These are phyloP conservation scores for Apophysomyces ossiformis DNA, from an alignment of 371 early-diverging fungal genomes.

Conservation along the genomic window DNA sequence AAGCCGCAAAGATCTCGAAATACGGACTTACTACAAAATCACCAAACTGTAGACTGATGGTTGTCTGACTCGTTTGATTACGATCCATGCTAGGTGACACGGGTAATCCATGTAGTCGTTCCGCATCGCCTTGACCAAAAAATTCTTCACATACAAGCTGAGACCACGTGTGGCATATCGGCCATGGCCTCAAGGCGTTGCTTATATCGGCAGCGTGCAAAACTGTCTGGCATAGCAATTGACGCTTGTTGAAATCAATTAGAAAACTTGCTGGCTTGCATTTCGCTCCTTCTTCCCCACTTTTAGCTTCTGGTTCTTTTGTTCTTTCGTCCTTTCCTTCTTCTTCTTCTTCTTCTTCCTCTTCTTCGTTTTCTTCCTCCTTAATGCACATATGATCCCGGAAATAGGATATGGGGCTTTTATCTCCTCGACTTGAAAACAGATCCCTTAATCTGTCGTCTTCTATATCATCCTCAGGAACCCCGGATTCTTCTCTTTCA, in stretches of 20 bases:
- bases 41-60: conserved; percentile 82
- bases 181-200: conserved; percentile 87
- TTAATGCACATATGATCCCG: neutral
- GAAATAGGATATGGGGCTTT: conserved; percentile 29
- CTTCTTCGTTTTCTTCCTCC: conserved; percentile 2
- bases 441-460: conserved; percentile 29
- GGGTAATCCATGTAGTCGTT: conserved; percentile 70
- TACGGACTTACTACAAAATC: conserved; percentile 87
- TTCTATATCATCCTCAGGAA: conserved; percentile 14
- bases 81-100: conserved; percentile 91
- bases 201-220: conserved; percentile 90
- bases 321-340: conserved; percentile 22
- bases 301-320: neutral
- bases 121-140: conserved; percentile 85
- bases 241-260: conserved; percentile 29
- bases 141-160: conserved; percentile 86
- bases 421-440: conserved; percentile 43
- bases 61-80: conserved; percentile 69
- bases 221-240: conserved; percentile 68
- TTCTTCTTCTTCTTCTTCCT: conserved; percentile 21
- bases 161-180: conserved; percentile 84
- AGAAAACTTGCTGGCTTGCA: neutral
- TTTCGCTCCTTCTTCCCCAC: conserved; percentile 22
- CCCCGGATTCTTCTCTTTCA: conserved; percentile 6
- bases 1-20: conserved; percentile 77